Evolutionary conservation across 768 basidiomycete species (phyloP), one percentile per base, ranked within the genome.

Genomic region (Leccinum subgranulosum): DNA sequence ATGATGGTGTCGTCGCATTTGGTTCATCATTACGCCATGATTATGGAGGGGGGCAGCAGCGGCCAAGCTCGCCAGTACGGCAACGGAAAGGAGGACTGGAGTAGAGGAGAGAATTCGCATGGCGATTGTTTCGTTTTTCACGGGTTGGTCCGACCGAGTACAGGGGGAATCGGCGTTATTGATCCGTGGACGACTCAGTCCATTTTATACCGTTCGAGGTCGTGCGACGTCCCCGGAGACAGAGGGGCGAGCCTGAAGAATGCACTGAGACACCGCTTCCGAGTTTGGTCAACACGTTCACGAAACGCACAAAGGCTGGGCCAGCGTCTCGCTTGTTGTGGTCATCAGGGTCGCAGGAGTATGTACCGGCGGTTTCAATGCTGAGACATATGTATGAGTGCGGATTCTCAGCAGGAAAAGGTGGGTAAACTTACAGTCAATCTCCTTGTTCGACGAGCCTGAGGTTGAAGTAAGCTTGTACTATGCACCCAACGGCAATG

Each of bases 391-490:
- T 31, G 14, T 34, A 6, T 34, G 33, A 34, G 33, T 34, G 33
- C 5, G 2, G 54, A 10, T 25, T 28, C 29, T 28, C 1, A 54
- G 33, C 15, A 29, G 4, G 15, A 29, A 34, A 25, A 17, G 27
- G 3, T 15, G 21, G 49, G 23, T 19, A 52, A 3, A 74, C 87
- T 75, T 65, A 90, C 88, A 75, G 60, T 91, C 89, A 25, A 91
- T 76, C 66, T 91, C 88, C 86, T 71, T 90, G 89, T 51, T 83
- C 80, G 12, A 76, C 79, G 23, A n/a, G n/a, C n/a, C n/a, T n/a
- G n/a, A 92, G 81, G 66, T 81, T 81, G 34, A 87, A 71, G 64
- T 90, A 89, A 1, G 84, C 73, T 87, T 90, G 58, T 11, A n/a
- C n/a, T n/a, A 31, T 31, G 27, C 14, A 17, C 31, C 3, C 33